phyloP scores from a whole-genome alignment of 1,139 yeast genomes.

The Spathaspora sp. region DNA sequence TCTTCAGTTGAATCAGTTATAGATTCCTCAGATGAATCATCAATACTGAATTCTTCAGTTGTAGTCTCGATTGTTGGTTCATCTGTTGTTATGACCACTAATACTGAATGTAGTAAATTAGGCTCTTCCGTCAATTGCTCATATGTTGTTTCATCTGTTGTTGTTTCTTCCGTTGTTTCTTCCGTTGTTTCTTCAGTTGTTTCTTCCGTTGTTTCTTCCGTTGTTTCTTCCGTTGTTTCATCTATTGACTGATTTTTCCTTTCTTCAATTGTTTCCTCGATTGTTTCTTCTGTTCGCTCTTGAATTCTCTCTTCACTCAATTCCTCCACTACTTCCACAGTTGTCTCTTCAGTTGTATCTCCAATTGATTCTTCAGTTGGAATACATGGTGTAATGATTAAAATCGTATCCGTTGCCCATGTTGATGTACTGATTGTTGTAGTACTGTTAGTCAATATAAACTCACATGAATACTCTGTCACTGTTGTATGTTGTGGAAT shows the following conservation, averaged over 20 bases:
- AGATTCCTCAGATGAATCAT: too few species aligned
- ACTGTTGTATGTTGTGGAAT: slow-evolving; percentile 16
- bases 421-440: neutral
- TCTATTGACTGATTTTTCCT: too few species aligned
- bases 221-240: neutral
- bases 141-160: neutral
- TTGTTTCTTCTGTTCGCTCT: too few species aligned
- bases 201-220: neutral
- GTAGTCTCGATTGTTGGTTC: too few species aligned
- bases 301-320: too few species aligned
- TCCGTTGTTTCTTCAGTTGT: neutral
- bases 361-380: neutral
- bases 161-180: neutral
- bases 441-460: neutral
- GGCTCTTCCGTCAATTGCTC: neutral
- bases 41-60: neutral
- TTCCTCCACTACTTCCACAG: too few species aligned
- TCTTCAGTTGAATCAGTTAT: too few species aligned
- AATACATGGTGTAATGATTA: neutral
- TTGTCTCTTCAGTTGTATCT: too few species aligned
- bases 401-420: neutral
- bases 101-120: neutral
- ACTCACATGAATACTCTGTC: slow-evolving; percentile 5
- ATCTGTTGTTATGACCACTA: neutral
- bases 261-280: neutral